A percentile compares a stretch with the other conserved stretches of the same genome.
These are phyloP conservation scores for Penicillium salamii DNA, from an alignment of 495 filamentous ascomycete species.

Conservation along the genomic window DNA sequence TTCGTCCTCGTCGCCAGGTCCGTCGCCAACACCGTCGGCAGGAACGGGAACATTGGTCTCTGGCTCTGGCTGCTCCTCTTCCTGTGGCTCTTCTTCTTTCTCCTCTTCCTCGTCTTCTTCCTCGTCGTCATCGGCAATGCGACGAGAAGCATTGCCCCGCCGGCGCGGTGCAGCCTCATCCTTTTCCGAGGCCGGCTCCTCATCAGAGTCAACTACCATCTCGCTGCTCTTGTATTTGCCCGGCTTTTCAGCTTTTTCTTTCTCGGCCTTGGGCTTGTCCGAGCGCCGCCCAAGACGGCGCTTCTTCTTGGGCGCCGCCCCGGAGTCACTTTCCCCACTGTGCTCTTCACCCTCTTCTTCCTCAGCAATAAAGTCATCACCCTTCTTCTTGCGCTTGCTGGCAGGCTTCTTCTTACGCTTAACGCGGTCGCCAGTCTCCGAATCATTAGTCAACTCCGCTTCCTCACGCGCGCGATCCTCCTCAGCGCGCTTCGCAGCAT, in stretches of 20 bases:
- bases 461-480: slow-evolving; percentile 68
- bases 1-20: slow-evolving; percentile 19
- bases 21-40: slow-evolving; percentile 1
- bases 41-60: too few species aligned
- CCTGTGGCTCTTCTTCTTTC: slow-evolving; percentile 11
- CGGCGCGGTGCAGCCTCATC: slow-evolving; percentile 35
- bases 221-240: slow-evolving; percentile 78
- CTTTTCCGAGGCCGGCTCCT: slow-evolving; percentile 44
- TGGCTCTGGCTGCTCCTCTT: slow-evolving; percentile 2
- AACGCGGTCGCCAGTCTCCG: slow-evolving; percentile 71
- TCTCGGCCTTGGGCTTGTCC: slow-evolving; percentile 47
- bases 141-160: slow-evolving; percentile 33
- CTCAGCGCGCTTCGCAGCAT: slow-evolving; percentile 66
- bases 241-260: slow-evolving; percentile 19
- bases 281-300: slow-evolving; percentile 52
- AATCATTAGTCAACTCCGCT: slow-evolving; percentile 71
- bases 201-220: slow-evolving; percentile 72
- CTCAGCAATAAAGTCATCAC: slow-evolving; percentile 25
- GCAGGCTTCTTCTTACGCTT: slow-evolving; percentile 65
- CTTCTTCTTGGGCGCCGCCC: slow-evolving; percentile 47
- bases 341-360: slow-evolving; percentile 18
- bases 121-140: slow-evolving; percentile 46
- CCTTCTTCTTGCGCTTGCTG: slow-evolving; percentile 68
- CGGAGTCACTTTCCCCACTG: slow-evolving; percentile 29
- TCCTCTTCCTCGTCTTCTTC: slow-evolving; percentile 33